Evolutionary conservation across 2,329 filamentous ascomycete species (phyloP).

Genomic region (Talaromyces sp.): DNA sequence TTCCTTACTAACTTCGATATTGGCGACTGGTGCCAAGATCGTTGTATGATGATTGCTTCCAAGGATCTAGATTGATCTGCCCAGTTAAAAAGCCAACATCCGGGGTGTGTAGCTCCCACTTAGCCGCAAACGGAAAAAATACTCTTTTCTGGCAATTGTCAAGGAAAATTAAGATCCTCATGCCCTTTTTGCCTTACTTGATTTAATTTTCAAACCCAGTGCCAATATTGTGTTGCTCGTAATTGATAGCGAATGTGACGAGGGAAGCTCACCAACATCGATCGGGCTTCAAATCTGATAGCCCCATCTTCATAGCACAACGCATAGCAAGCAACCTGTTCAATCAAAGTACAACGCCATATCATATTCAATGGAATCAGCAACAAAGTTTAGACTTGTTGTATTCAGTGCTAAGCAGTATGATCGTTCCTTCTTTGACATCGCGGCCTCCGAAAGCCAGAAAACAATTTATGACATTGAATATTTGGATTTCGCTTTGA

Average conservation of each 20-base stretch:
- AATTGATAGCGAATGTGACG: background rate
- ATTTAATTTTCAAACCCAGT: too few relatives aligned
- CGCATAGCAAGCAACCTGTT: background rate
- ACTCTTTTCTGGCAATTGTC: background rate
- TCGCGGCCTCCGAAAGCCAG: slow-evolving; percentile 27
- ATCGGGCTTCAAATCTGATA: background rate
- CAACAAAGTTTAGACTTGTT: slow-evolving; percentile 52
- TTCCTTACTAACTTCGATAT: background rate
- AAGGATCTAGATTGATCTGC: too few relatives aligned
- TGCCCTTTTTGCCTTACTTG: background rate
- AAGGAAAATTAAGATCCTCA: background rate
- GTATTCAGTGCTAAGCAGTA: slow-evolving; percentile 65
- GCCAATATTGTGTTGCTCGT: background rate
- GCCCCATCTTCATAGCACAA: background rate
- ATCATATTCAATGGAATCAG: background rate
- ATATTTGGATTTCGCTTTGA: slow-evolving; percentile 60
- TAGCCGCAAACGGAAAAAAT: background rate
- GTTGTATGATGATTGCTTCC: background rate
- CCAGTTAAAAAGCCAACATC: background rate
- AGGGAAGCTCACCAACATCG: background rate
- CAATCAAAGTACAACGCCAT: background rate
- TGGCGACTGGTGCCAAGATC: background rate
- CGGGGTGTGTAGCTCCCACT: background rate
- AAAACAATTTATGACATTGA: slow-evolving; percentile 43
- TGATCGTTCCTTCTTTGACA: slow-evolving; percentile 56